Evolutionary conservation across 179 eudicot genomes (phyloP).

Genomic region (Gypsophila paniculata): DNA sequence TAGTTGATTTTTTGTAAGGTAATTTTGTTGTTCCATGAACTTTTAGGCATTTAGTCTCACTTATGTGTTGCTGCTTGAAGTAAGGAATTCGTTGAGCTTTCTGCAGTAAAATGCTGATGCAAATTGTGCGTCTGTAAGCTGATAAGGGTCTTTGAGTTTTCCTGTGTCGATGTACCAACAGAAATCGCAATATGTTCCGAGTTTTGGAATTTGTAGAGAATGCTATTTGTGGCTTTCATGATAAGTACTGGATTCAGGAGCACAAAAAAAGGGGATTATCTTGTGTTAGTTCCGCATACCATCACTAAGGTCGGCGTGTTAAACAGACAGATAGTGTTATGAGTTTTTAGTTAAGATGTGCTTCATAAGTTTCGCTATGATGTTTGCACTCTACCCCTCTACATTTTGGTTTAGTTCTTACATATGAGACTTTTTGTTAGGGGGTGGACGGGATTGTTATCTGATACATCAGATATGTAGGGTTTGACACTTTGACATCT

Average conservation of each 20-base stretch:
- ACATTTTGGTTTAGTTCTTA: neutral
- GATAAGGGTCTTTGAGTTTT: neutral
- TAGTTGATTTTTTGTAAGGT: neutral
- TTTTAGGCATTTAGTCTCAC: neutral
- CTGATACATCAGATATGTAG: neutral
- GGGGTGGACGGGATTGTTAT: neutral
- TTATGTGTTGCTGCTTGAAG: conserved; percentile 4
- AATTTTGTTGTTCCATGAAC: neutral
- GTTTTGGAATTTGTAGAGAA: neutral
- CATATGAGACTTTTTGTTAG: neutral
- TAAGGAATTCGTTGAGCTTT: neutral
- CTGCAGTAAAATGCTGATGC: neutral
- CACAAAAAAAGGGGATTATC: neutral
- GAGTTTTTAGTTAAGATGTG: neutral
- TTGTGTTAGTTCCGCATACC: neutral
- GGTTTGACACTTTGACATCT: too few relatives aligned
- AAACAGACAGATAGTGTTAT: neutral
- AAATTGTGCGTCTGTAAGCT: neutral
- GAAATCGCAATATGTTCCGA: neutral
- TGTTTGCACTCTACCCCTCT: neutral
- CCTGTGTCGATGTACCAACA: neutral
- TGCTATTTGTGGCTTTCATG: neutral
- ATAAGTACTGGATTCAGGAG: neutral
- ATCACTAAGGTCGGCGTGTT: neutral
- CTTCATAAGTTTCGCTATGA: neutral